Conservation (phyloP, 768 basidiomycete genomes). For the Daedalea quercina region DNA sequence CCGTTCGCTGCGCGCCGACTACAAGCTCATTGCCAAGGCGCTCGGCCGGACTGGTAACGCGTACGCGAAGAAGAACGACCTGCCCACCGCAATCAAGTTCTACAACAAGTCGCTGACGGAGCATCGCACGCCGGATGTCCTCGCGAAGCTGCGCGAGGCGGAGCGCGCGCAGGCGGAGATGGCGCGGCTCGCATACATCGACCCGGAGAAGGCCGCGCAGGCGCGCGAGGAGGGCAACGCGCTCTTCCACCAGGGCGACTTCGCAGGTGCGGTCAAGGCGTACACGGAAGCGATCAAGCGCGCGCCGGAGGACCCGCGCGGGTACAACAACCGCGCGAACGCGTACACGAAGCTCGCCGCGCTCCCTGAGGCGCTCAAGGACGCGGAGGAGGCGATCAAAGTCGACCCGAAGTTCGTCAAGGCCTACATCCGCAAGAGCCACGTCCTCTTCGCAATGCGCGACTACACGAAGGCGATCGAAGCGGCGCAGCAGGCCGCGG, state of each 20-base stretch:
- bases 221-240: slow-evolving; percentile 92
- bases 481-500: slow-evolving; percentile 69
- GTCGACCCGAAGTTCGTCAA: slow-evolving; percentile 90
- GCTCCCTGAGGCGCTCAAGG: slow-evolving; percentile 92
- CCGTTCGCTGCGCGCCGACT: slow-evolving; percentile 81
- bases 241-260: slow-evolving; percentile 89
- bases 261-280: slow-evolving; percentile 82
- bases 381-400: slow-evolving; percentile 89
- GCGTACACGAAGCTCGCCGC: slow-evolving; percentile 95
- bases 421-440: slow-evolving; percentile 90
- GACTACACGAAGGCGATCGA: slow-evolving; percentile 86
- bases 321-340: slow-evolving; percentile 98
- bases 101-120: slow-evolving; percentile 93
- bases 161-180: slow-evolving; percentile 75
- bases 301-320: slow-evolving; percentile 81
- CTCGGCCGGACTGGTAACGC: slow-evolving; percentile 85
- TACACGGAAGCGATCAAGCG: slow-evolving; percentile 98
- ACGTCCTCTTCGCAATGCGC: slow-evolving; percentile 83
- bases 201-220: slow-evolving; percentile 72
- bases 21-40: slow-evolving; percentile 92
- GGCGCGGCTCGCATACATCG: slow-evolving; percentile 79
- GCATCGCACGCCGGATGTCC: slow-evolving; percentile 90
- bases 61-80: slow-evolving; percentile 76
- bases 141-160: slow-evolving; percentile 81
- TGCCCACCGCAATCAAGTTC: slow-evolving; percentile 76